phyloP scores from a whole-genome alignment of 768 basidiomycete genomes.

The Hericium erinaceus region DNA sequence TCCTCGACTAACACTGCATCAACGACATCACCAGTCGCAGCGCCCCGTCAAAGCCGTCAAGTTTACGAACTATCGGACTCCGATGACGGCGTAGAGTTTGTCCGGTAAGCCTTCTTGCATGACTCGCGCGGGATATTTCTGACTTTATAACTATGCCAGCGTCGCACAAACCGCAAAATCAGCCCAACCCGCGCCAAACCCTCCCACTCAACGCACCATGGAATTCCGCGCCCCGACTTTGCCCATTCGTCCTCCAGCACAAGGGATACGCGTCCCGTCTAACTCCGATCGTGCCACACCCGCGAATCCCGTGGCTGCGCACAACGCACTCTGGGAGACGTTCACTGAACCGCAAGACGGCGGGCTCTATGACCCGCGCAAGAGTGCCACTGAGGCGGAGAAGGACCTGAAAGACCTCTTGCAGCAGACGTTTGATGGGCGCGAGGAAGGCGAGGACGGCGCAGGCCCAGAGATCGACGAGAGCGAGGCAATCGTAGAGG shows the following conservation, averaged over 20 bases:
- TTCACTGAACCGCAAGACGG: conserved; percentile 22
- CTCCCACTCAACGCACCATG: neutral
- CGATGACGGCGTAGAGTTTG: neutral
- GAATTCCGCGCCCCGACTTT: neutral
- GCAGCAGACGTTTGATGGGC: conserved; percentile 46
- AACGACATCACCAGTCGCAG: neutral
- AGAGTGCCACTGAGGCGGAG: conserved; percentile 53
- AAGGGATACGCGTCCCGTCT: conserved; percentile 11
- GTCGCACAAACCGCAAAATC: neutral
- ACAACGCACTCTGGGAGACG: conserved; percentile 21
- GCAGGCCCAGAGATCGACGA: conserved; percentile 43
- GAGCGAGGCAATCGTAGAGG: conserved; percentile 63
- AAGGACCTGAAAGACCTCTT: conserved; percentile 72
- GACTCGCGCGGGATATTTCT: neutral
- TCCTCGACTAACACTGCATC: neutral
- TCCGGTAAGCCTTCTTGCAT: neutral
- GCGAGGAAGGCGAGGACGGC: conserved; percentile 37
- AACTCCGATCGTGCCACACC: conserved; percentile 2
- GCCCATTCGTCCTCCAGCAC: neutral
- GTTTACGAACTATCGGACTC: neutral
- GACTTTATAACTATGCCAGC: neutral
- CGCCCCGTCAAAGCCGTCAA: neutral
- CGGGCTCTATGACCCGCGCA: conserved; percentile 22
- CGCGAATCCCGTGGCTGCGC: conserved; percentile 8
- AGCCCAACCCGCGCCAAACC: neutral